Conservation (phyloP, 306 rosid species). For the Herpetospermum pedunculosum region DNA sequence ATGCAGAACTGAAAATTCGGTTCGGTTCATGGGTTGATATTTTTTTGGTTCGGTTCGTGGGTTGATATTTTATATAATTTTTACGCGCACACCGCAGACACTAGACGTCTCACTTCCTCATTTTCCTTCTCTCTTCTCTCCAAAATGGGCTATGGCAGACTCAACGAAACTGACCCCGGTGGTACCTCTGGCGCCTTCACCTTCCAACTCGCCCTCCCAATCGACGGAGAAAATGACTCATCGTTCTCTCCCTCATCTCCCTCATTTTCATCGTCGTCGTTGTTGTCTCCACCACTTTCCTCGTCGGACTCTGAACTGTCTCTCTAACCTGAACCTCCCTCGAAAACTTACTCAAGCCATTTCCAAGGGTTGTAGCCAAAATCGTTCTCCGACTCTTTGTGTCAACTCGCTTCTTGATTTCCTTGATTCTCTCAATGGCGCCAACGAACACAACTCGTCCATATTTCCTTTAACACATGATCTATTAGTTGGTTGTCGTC, state of each 20-base stretch:
- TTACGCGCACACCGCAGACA: no score
- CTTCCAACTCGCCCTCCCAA: not conserved
- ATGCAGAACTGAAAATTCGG: no score
- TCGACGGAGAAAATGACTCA: constrained; percentile 19
- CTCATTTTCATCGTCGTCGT: constrained; percentile 37
- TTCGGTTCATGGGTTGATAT: no score
- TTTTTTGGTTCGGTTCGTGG: no score
- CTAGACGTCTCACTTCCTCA: no score
- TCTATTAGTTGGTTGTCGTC: no score
- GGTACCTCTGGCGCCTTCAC: not conserved
- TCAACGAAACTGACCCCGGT: constrained; percentile 17
- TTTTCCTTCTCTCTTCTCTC: not conserved
- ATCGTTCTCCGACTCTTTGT: constrained; percentile 51
- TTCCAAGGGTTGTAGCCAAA: constrained; percentile 53
- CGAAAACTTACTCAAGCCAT: constrained; percentile 61
- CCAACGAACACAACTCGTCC: constrained; percentile 68
- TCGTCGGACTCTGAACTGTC: constrained; percentile 10
- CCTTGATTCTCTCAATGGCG: constrained; percentile 54
- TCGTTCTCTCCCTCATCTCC: constrained; percentile 33
- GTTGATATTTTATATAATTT: no score
- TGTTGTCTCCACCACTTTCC: constrained; percentile 34
- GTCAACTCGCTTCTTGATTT: constrained; percentile 51
- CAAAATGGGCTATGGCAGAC: constrained; percentile 50
- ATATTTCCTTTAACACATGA: constrained; percentile 87
- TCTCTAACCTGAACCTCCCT: not conserved